phyloP scores from a whole-genome alignment of 2,329 filamentous ascomycete genomes.

The Westerdykella ornata region DNA sequence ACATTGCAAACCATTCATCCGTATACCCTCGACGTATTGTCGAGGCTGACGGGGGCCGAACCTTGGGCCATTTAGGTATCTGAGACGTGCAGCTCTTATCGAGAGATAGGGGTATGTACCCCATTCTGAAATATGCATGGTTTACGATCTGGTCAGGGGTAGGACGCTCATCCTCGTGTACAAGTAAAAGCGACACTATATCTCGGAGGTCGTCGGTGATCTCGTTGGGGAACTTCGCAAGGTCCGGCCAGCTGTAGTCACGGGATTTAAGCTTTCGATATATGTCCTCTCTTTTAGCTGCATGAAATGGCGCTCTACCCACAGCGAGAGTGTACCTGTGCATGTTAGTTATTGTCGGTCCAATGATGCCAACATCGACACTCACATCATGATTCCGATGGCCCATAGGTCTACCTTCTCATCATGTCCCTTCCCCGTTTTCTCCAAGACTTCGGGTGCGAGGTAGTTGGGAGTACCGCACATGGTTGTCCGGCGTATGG shows the following conservation, averaged over 20 bases:
- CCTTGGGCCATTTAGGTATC: constrained; percentile 44
- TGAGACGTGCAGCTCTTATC: constrained; percentile 41
- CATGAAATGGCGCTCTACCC: constrained; percentile 94
- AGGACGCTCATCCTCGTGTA: constrained; percentile 67
- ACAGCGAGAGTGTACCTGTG: constrained; percentile 87
- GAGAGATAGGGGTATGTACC: constrained; percentile 59
- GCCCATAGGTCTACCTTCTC: constrained; percentile 99
- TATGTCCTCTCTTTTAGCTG: constrained; percentile 78
- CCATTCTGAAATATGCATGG: constrained; percentile 71
- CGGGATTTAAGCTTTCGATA: constrained; percentile 62
- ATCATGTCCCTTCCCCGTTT: constrained; percentile 88
- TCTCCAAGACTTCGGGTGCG: constrained; percentile 90
- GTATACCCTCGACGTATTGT: constrained; percentile 44
- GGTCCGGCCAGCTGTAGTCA: constrained; percentile 72
- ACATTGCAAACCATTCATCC: constrained; percentile 47
- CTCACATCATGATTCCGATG: constrained; percentile 89
- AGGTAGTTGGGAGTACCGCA: constrained; percentile 99
- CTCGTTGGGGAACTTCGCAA: constrained; percentile 58
- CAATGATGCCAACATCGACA: not conserved
- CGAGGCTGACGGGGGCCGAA: constrained; percentile 39
- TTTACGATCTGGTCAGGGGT: constrained; percentile 72
- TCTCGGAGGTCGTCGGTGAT: constrained; percentile 72
- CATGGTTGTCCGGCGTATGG: constrained; percentile 73
- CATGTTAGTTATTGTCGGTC: constrained; percentile 19
- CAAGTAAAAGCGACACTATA: constrained; percentile 67